Evolutionary conservation across 768 basidiomycete species (phyloP), one percentile per base, ranked within the genome.

Genomic region (Hericium alpestre): DNA sequence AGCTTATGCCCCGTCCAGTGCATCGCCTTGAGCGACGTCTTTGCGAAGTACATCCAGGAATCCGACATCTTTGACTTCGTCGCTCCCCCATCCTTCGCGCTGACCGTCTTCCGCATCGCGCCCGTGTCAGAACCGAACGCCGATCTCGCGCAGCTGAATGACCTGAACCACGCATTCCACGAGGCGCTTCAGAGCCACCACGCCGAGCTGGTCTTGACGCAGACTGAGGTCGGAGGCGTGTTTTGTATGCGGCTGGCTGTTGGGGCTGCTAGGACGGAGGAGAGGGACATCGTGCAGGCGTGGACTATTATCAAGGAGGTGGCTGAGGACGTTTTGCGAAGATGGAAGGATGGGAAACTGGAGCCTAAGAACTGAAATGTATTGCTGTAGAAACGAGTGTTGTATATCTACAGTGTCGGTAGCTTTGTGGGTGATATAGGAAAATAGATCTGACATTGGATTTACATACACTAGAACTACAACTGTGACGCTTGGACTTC

Each of bases 181-280:
- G 70, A 71, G 1, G 76, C 77, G 1, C 66, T 95, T 8, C 78
- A 81, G 10, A 66, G 75, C 1, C 73, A 86, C 27, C 73, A 86
- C 27, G 74, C 76, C 56, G 82, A 90, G 60, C 79, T 95, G 49
- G 73, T 81, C 54, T 70, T 96, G 38, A 93, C 92, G 7, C 87
- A 86, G 66, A 93, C 93, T 0, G 76, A 77, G 39, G 69, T 96
- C 23, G 84, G 87, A 55, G 86, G 83, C 1, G 74, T 78, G 10
- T 80, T 82, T 60, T 93, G 90, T 65, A 74, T 95, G 23, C 77
- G 93, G 1, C 72, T 94, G 37, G 89, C 85, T 1, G 75, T 93
- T 20, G 93, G 93, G 0, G 81, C 86, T 1, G 72, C 77, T 41
- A 71, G 79, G 41, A 93, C 92, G 4, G 76, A 77, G 41, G 78